phyloP scores from a whole-genome alignment of 1,139 yeast species.

The Zygoascus hellenicus region DNA sequence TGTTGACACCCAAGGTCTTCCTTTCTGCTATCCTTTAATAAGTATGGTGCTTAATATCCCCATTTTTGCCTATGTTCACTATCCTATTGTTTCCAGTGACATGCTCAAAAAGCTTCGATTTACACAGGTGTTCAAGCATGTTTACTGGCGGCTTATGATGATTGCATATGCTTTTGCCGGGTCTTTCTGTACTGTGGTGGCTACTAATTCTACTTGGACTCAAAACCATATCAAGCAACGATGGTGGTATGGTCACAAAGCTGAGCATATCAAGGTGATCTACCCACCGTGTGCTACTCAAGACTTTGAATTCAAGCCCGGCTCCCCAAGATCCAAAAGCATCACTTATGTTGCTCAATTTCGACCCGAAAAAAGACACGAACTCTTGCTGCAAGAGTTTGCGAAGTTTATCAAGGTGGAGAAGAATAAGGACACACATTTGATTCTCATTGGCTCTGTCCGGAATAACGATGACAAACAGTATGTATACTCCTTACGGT shows the following conservation, averaged over 20 bases:
- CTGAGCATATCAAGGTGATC: constrained; percentile 42
- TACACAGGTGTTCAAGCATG: constrained; percentile 39
- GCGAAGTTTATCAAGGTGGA: constrained; percentile 40
- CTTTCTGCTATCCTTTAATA: constrained; percentile 71
- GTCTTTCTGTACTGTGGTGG: constrained; percentile 54
- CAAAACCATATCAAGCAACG: constrained; percentile 58
- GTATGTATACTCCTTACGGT: constrained; percentile 48
- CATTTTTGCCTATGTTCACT: constrained; percentile 81
- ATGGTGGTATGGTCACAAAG: constrained; percentile 45
- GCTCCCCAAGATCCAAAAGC: constrained; percentile 43
- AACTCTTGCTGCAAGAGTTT: constrained; percentile 59
- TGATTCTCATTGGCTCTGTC: constrained; percentile 80
- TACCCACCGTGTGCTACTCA: constrained; percentile 89
- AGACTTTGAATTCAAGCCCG: constrained; percentile 34
- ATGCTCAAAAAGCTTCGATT: constrained; percentile 46
- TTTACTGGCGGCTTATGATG: constrained; percentile 70
- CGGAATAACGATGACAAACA: constrained; percentile 62
- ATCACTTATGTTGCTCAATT: constrained; percentile 85
- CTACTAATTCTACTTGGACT: constrained; percentile 93
- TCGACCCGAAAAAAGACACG: constrained; percentile 92
- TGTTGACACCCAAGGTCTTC: constrained; percentile 92
- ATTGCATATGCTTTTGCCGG: constrained; percentile 53
- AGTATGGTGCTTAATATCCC: constrained; percentile 57
- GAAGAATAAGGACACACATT: constrained; percentile 30
- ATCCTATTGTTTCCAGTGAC: constrained; percentile 83